phyloP scores from a whole-genome alignment of 2,329 filamentous ascomycete species.

The Amesomyces nigricolor region DNA sequence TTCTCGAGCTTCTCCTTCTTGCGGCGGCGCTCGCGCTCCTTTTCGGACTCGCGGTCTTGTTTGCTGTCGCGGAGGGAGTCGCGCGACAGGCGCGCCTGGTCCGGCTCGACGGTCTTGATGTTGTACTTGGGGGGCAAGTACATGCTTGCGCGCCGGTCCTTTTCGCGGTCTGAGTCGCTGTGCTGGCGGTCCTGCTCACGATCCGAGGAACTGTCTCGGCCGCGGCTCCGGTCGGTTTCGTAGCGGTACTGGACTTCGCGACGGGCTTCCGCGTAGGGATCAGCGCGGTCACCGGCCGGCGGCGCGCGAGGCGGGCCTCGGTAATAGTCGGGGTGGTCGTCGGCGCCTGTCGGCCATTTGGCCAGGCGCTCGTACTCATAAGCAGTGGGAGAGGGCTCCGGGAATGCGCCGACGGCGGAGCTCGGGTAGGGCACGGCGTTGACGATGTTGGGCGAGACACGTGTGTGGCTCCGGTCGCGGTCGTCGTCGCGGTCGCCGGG shows the following conservation, averaged over 20 bases:
- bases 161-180: conserved; percentile 29
- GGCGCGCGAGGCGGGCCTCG: conserved; percentile 35
- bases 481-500: conserved; percentile 35
- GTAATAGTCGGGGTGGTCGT: conserved; percentile 30
- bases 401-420: conserved; percentile 31
- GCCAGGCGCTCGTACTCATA: conserved; percentile 32
- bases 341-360: conserved; percentile 32
- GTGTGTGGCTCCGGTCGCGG: conserved; percentile 33
- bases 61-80: conserved; percentile 22
- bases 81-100: conserved; percentile 29
- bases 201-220: conserved; percentile 29
- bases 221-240: conserved; percentile 25
- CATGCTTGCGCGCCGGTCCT: conserved; percentile 33
- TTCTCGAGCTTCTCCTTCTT: conserved; percentile 32
- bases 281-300: conserved; percentile 25
- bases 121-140: conserved; percentile 46
- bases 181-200: conserved; percentile 25
- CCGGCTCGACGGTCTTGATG: conserved; percentile 26
- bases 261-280: conserved; percentile 25
- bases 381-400: conserved; percentile 26
- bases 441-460: conserved; percentile 31
- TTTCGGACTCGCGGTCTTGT: conserved; percentile 25
- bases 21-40: conserved; percentile 28
- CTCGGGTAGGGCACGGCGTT: conserved; percentile 43
- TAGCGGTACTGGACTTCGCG: conserved; percentile 26